A percentile compares a stretch with the other conserved stretches of the same genome.
Conservation (phyloP, 1,139 yeast genomes). For the Kodamaea anthophila region DNA sequence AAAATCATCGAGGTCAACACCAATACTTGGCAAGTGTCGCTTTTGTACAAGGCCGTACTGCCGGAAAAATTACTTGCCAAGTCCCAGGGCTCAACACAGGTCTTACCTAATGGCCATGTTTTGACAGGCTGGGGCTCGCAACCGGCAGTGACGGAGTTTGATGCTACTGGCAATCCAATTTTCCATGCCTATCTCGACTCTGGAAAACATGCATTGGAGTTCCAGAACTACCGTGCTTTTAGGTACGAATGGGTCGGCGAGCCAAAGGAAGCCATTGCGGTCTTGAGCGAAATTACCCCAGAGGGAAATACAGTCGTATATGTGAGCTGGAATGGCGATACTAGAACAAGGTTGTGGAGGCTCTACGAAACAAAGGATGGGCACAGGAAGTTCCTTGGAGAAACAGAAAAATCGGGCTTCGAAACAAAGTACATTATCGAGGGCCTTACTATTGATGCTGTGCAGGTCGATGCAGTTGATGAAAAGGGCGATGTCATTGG, state of each 20-base stretch:
- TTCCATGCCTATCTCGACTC: constrained; percentile 33
- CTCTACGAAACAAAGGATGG: constrained; percentile 15
- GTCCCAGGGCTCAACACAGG: constrained; percentile 35
- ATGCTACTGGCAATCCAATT: constrained; percentile 20
- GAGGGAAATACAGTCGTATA: constrained; percentile 16
- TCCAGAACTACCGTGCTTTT: constrained; percentile 33
- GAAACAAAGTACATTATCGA: constrained; percentile 18
- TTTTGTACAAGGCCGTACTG: constrained; percentile 21
- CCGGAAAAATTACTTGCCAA: constrained; percentile 23
- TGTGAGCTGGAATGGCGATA: constrained; percentile 38
- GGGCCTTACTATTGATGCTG: constrained; percentile 7
- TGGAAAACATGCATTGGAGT: constrained; percentile 15
- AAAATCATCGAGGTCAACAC: constrained; percentile 29
- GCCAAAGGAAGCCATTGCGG: constrained; percentile 29
- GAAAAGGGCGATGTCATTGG: constrained; percentile 12
- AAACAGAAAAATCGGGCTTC: constrained; percentile 20
- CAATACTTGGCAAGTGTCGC: constrained; percentile 20
- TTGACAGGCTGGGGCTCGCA: constrained; percentile 36
- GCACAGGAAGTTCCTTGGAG: constrained; percentile 14
- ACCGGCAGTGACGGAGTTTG: constrained; percentile 33
- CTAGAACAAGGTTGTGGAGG: constrained; percentile 26
- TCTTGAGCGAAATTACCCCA: constrained; percentile 13
- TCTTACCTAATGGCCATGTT: constrained; percentile 30
- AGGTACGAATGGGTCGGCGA: constrained; percentile 30
- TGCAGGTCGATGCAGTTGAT: constrained; percentile 20